A percentile compares a stretch with the other conserved stretches of the same genome.
These are phyloP conservation scores for Candida morakotiae DNA, from an alignment of 805 yeast genomes.

Conservation along the genomic window DNA sequence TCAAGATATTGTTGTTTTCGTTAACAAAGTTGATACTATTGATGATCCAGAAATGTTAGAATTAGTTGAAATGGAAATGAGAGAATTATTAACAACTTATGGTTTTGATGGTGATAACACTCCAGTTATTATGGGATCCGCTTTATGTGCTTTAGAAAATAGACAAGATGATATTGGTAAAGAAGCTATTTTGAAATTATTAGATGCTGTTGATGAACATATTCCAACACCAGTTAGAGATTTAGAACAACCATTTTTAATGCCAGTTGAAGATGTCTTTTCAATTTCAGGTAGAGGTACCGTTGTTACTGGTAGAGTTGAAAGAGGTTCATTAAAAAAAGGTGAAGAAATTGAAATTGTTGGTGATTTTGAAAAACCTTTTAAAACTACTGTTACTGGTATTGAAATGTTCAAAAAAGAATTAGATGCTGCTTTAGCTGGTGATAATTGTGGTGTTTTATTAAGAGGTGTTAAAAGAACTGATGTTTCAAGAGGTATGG, in stretches of 20 bases:
- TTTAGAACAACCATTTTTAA: slow-evolving; percentile 90
- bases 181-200: slow-evolving; percentile 74
- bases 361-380: slow-evolving; percentile 80
- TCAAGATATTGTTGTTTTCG: slow-evolving; percentile 93
- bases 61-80: slow-evolving; percentile 99
- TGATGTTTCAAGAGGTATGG: slow-evolving; percentile 96
- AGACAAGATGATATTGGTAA: slow-evolving; percentile 88
- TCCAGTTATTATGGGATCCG: slow-evolving; percentile 98
- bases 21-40: slow-evolving; percentile 95
- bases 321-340: slow-evolving; percentile 95
- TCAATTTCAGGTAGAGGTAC: slow-evolving; percentile 99
- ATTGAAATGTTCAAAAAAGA: slow-evolving; percentile 99
- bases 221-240: slow-evolving; percentile 97
- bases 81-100: slow-evolving; percentile 84
- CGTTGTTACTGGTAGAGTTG: slow-evolving; percentile 98
- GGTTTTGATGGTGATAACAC: slow-evolving; percentile 98
- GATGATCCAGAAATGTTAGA: slow-evolving; percentile 99
- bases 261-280: slow-evolving; percentile 97
- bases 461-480: slow-evolving; percentile 98
- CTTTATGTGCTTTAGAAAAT: slow-evolving; percentile 91
- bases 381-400: slow-evolving; percentile 95
- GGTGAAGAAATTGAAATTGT: slow-evolving; percentile 98
- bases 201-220: slow-evolving; percentile 89
- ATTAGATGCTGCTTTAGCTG: slow-evolving; percentile 95
- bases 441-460: slow-evolving; percentile 97